Evolutionary conservation across 208 protist species (phyloP).

Genomic region (Lotmaria passim): DNA sequence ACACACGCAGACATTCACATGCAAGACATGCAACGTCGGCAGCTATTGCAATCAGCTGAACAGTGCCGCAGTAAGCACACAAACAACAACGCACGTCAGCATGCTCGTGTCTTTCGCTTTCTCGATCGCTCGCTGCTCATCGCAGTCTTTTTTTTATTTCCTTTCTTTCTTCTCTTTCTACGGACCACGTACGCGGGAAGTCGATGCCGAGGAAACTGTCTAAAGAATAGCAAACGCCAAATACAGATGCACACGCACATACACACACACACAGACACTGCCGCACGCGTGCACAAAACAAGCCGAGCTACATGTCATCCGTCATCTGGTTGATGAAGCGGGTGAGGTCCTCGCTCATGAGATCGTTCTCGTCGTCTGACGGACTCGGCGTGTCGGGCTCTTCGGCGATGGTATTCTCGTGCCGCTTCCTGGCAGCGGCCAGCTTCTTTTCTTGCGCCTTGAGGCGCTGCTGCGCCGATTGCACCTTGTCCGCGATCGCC

Average conservation of each 20-base stretch:
- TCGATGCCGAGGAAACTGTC: too few species aligned
- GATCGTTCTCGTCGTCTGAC: constrained; percentile 60
- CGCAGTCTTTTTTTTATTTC: neutral
- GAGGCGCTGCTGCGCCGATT: constrained; percentile 53
- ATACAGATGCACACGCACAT: too few species aligned
- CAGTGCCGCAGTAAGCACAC: too few species aligned
- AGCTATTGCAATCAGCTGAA: too few species aligned
- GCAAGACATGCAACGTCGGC: too few species aligned
- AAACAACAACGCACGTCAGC: neutral
- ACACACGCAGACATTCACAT: neutral
- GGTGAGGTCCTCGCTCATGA: constrained; percentile 61
- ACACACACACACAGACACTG: too few species aligned
- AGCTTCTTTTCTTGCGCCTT: constrained; percentile 74
- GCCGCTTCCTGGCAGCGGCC: constrained; percentile 36
- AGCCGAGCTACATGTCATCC: constrained; percentile 46
- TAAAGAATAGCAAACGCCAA: too few species aligned
- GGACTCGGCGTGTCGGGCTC: constrained; percentile 52
- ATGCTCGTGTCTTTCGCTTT: neutral
- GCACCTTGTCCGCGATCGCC: constrained; percentile 52
- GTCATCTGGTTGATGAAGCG: constrained; percentile 65
- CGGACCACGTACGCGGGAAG: too few species aligned
- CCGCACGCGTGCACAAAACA: too few species aligned
- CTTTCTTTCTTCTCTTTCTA: neutral
- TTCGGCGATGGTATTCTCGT: constrained; percentile 46
- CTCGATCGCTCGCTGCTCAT: neutral